Base-by-base conservation (phyloP, 208 protist species). In the Trypanosomatidae sp. region DNA sequence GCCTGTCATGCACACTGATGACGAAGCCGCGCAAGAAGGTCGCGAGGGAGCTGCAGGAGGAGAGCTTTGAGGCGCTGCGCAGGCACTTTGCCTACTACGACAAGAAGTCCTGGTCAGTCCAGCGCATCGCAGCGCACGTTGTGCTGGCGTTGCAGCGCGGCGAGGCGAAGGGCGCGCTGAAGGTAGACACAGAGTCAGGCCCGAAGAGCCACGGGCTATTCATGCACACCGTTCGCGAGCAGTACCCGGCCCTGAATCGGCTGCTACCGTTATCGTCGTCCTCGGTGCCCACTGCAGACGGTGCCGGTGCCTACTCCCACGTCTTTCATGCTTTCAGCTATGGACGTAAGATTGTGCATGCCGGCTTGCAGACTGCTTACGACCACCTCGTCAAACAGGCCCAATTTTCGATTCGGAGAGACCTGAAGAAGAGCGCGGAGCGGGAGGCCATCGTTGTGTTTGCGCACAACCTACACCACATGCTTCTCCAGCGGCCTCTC, bases 401-500 rank as follows among this genome's bases (percentile, higher is more conserved):
- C 2, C 76, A 84, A 59, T 84, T 64, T 25, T 82, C 84, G 17
- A 64, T 94, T 44, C 77, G 87, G 17, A 81, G 89, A 15, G 90
- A 93, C 69, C 53, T 95, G 44, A 80, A 83, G 76, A 93, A 92
- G 66, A 88, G 85, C 72, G 92, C 92, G 10, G 87, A 93, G 76
- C 82, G 82, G 52, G 87, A 86, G 70, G 87, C 90, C 17, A 88
- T 95, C 25, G 70, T 71, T 1, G 92, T 97, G 19, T 97, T 97
- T 75, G 85, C 87, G 25, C 84, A 89, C 74, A 95, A 91, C 52
- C 76, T 94, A 66, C 86, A 86, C 22, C 84, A 95, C 66, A 88
- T 95, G 82, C 82, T 95, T 65, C 80, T 95, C 47, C 90, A 94
- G 73, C 83, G 89, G 22, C 92, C 92, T 12, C 73, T 94, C 39